Conservation (phyloP, 1,284 basidiomycete genomes). For the Leucoagaricus sp. region DNA sequence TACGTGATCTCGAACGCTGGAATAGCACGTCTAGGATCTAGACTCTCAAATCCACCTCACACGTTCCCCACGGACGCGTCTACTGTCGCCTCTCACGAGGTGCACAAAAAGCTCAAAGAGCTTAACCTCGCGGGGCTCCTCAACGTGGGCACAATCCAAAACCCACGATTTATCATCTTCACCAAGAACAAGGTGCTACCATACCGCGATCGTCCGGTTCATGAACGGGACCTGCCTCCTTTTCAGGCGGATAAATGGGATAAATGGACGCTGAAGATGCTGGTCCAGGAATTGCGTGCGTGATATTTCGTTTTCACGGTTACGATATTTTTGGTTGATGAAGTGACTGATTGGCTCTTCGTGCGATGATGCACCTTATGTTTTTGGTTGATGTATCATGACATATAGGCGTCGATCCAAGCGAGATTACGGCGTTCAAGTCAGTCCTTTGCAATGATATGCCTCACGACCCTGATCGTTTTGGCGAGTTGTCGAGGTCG, state of each 20-base stretch:
- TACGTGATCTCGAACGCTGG: slow-evolving; percentile 7
- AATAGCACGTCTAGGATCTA: slow-evolving; percentile 3
- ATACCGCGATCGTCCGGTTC: not conserved
- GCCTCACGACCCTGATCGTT: slow-evolving; percentile 3
- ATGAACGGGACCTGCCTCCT: not conserved
- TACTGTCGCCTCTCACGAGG: not conserved
- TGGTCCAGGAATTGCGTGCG: slow-evolving; percentile 4
- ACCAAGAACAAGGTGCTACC: slow-evolving; percentile 3
- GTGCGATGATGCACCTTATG: not conserved
- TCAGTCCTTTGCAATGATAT: slow-evolving; percentile 4
- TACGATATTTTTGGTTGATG: not conserved
- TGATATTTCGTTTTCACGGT: not conserved
- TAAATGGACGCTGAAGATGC: slow-evolving; percentile 6
- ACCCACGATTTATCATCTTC: slow-evolving; percentile 9
- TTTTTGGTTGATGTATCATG: not conserved
- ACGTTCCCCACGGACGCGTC: slow-evolving; percentile 1
- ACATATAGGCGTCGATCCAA: not conserved
- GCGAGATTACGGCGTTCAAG: slow-evolving; percentile 9
- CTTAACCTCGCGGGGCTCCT: slow-evolving; percentile 3
- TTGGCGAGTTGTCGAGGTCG: slow-evolving; percentile 3
- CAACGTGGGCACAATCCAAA: not conserved
- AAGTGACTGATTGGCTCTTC: not conserved
- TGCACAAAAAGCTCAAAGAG: slow-evolving; percentile 1
- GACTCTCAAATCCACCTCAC: slow-evolving; percentile 5
- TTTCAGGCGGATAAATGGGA: slow-evolving; percentile 3